A percentile compares a stretch with the other conserved stretches of the same genome.
These are phyloP conservation scores for Penicillium taxi DNA, from an alignment of 495 filamentous ascomycete genomes.

Conservation along the genomic window DNA sequence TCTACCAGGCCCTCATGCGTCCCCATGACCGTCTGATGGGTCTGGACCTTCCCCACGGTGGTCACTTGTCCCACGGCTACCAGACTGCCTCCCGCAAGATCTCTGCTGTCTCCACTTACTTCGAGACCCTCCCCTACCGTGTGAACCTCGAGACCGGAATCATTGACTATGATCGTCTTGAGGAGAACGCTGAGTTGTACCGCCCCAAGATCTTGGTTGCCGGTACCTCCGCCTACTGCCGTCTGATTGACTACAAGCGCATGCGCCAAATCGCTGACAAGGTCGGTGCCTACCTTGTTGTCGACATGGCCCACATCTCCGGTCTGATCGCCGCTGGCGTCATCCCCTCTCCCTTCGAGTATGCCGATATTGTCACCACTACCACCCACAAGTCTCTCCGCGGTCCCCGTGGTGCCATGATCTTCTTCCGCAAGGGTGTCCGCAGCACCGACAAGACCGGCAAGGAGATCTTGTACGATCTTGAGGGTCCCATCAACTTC, in stretches of 20 bases:
- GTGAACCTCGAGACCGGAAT: conserved; percentile 87
- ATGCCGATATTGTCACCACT: conserved; percentile 96
- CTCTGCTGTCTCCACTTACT: conserved; percentile 88
- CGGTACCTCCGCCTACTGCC: conserved; percentile 97
- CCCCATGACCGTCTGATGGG: conserved; percentile 97
- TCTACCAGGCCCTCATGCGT: conserved; percentile 98
- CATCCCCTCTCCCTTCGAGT: conserved; percentile 87
- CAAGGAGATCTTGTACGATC: conserved; percentile 86
- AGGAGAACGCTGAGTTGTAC: conserved; percentile 89
- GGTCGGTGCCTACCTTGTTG: conserved; percentile 88
- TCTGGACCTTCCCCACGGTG: conserved; percentile 93
- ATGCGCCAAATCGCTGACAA: conserved; percentile 96
- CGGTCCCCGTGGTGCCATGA: conserved; percentile 98
- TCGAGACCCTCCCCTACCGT: conserved; percentile 90
- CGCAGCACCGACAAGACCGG: conserved; percentile 83
- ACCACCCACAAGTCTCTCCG: conserved; percentile 99
- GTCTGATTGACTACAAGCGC: conserved; percentile 90
- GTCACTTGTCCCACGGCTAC: conserved; percentile 97
- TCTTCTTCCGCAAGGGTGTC: conserved; percentile 98
- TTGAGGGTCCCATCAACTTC: conserved; percentile 96
- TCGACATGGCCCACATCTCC: conserved; percentile 99
- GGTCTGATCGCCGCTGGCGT: conserved; percentile 89
- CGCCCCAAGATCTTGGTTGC: conserved; percentile 93
- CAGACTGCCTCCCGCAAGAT: conserved; percentile 75
- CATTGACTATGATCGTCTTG: conserved; percentile 92